These are phyloP conservation scores for Saccharomycopsis olivae DNA, from an alignment of 805 yeast species.

Conservation along the genomic window DNA sequence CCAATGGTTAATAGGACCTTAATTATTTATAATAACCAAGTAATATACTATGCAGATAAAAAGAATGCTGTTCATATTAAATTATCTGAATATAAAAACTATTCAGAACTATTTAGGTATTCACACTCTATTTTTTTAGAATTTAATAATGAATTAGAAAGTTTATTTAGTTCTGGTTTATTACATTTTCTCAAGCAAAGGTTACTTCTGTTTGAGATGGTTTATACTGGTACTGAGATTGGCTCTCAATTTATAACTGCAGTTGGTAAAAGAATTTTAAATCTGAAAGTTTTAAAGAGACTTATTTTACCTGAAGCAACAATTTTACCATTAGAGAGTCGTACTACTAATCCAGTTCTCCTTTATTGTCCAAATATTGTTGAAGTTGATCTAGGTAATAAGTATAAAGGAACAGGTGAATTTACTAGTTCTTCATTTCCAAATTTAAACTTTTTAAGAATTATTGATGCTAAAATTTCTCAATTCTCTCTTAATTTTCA, in stretches of 20 bases:
- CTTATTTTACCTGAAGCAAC: background rate
- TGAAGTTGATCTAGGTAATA: background rate
- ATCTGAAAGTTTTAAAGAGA: background rate
- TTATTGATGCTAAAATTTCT: background rate
- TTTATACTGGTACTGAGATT: background rate
- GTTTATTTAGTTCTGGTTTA: background rate
- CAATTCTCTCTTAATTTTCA: background rate
- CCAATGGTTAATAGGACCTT: background rate
- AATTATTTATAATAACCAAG: background rate
- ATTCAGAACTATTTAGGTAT: background rate
- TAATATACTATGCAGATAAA: background rate
- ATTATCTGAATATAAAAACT: background rate
- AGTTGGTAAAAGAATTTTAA: background rate
- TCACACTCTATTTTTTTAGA: background rate
- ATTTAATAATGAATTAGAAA: background rate
- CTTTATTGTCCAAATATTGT: background rate
- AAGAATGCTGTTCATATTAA: background rate
- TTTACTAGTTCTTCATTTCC: slow-evolving; percentile 1
- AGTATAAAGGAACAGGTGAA: background rate
- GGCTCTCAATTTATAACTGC: background rate
- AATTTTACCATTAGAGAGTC: background rate
- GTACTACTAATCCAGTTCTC: background rate
- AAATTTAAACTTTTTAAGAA: background rate
- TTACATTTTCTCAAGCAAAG: background rate
- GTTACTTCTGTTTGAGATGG: background rate